Percentiles rank a stretch among this genome's conserved stretches.
Evolutionary conservation across 2,329 filamentous ascomycete species (phyloP).

Genomic region (Sporothrix humicola): DNA sequence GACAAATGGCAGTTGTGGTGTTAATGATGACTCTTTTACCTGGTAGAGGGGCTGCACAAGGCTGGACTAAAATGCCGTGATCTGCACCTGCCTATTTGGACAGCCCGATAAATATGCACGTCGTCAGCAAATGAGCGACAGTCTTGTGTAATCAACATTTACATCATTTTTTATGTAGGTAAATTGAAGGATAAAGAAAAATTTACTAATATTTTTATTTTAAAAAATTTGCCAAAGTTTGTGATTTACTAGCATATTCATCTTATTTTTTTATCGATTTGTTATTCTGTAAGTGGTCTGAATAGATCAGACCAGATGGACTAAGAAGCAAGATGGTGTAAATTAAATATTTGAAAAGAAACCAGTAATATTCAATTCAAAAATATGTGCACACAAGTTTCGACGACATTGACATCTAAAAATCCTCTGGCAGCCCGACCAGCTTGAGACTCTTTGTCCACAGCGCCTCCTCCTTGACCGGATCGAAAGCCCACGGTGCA

Average conservation of each 20-base stretch:
- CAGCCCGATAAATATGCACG: slow-evolving; percentile 2
- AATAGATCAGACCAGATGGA: too few species aligned
- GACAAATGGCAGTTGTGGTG: neutral
- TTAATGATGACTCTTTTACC: neutral
- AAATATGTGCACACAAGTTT: too few species aligned
- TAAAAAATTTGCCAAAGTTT: neutral
- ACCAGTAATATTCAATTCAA: too few species aligned
- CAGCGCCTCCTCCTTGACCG: slow-evolving; percentile 42
- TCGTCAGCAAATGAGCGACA: neutral
- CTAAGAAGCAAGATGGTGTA: too few species aligned
- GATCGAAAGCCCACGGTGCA: slow-evolving; percentile 31
- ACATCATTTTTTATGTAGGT: neutral
- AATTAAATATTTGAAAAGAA: too few species aligned
- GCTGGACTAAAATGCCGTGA: slow-evolving; percentile 21
- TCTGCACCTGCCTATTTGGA: slow-evolving; percentile 14
- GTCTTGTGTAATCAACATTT: neutral
- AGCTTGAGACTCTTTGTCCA: slow-evolving; percentile 48
- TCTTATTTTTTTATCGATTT: too few species aligned
- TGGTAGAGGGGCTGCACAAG: slow-evolving; percentile 9
- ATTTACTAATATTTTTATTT: neutral
- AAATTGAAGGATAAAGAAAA: neutral
- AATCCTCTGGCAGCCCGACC: slow-evolving; percentile 40
- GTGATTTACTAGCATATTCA: too few species aligned
- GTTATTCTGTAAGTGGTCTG: too few species aligned
- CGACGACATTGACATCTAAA: neutral